Base-by-base conservation (phyloP, 805 yeast species). In the Ogataea henricii region DNA sequence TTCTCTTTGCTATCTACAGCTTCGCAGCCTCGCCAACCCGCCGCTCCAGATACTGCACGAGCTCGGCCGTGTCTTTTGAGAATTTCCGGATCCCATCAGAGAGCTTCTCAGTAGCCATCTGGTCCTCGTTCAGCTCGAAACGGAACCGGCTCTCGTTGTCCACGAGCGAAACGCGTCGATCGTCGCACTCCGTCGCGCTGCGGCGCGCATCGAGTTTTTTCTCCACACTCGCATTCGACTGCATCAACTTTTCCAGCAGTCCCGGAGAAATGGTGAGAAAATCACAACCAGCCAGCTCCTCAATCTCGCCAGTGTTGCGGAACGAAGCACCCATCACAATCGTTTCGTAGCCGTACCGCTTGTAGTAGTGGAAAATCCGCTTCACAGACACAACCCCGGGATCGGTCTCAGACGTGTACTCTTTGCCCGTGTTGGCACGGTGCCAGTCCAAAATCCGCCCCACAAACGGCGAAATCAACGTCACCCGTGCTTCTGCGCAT, bases 251-350 rank as follows among this genome's bases (percentile, higher is more conserved):
- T 72, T 91, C 97, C 69, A 94, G 83, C 65, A 94, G 79, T 65
- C 77, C 79, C 67, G 98, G 98, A 57, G 98, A 79, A 64, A 94
- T 90, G 65, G 99, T 94, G 73, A 94, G 80, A 81, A 76, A 90
- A 72, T 94, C 99, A 67, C 89, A 85, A 69, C 99, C 99, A 49
- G 99, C 97, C 62, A 94, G 80, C 63, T 92, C 96, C 73, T 85
- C 85, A 74, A 94, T 89, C 78, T 92, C 98, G 58, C 89, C 96
- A 52, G 77, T 71, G 79, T 89, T 94, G 82, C 99, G 90, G 89
- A 94, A 92, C 51, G 98, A 92, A 48, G 99, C 99, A 72, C 98
- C 99, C 99, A 94, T 94, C 67, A 94, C 97, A 68, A 94, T 91
- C 69, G 99, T 94, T 62, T 90, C 80, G 83, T 94, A 94, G 60